Evolutionary conservation across 1,139 yeast genomes (phyloP).

Genomic region (Magnusiomyces paraingens): DNA sequence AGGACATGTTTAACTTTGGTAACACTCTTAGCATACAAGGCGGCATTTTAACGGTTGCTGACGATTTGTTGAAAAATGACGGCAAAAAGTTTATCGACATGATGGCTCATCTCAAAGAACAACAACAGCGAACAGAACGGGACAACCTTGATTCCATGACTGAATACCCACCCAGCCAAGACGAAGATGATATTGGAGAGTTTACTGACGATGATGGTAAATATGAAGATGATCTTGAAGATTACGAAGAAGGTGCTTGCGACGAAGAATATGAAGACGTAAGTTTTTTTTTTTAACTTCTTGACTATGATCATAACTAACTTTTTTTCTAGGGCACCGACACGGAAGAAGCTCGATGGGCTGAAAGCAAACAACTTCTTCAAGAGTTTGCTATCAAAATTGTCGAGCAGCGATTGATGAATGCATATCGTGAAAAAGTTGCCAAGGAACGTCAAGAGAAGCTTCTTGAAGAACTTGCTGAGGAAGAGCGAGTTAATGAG

Average conservation of each 20-base stretch:
- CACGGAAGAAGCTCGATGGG: conserved; percentile 60
- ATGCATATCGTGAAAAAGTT: conserved; percentile 65
- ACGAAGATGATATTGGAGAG: conserved; percentile 35
- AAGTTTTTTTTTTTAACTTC: conserved; percentile 24
- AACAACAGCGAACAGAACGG: conserved; percentile 48
- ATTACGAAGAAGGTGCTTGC: conserved; percentile 19
- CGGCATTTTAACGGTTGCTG: conserved; percentile 59
- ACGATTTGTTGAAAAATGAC: conserved; percentile 66
- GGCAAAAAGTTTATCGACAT: conserved; percentile 69
- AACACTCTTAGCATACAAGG: conserved; percentile 35
- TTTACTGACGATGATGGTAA: conserved; percentile 22
- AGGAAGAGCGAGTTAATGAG: conserved; percentile 61
- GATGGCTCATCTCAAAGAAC: conserved; percentile 66
- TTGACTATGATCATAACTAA: conserved; percentile 20
- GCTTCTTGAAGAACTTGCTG: conserved; percentile 72
- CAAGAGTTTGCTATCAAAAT: conserved; percentile 70
- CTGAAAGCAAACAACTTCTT: conserved; percentile 70
- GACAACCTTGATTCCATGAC: conserved; percentile 31
- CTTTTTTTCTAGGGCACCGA: conserved; percentile 32
- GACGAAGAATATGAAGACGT: conserved; percentile 24
- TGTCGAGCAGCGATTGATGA: conserved; percentile 63
- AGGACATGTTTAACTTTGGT: conserved; percentile 33
- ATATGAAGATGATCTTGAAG: conserved; percentile 21
- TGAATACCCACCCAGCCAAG: conserved; percentile 23
- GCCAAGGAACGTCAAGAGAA: conserved; percentile 68